Base-by-base conservation (phyloP, 805 yeast species). In the Komagataella mondaviorum region DNA sequence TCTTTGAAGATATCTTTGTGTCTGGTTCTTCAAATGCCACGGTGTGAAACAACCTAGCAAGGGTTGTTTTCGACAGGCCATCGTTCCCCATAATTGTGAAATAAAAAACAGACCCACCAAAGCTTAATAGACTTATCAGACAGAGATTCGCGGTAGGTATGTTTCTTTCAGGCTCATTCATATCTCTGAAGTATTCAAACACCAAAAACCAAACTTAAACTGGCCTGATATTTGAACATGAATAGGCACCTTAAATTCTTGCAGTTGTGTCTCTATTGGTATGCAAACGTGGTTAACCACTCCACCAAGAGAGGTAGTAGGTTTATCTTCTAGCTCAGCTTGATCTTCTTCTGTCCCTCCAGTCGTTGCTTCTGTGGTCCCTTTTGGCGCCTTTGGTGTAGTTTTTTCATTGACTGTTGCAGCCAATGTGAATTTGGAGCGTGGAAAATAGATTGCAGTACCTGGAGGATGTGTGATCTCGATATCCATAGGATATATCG, bases 11-110 rank as follows among this genome's bases (percentile, higher is more conserved):
- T 46, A 80, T 73, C 18, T 73, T 64, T 0, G 83, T 76, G 23
- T 71, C 65, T 1, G 63, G 61, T 46, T 71, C 65, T 49, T 71
- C 68, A 59, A 79, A 80, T 2, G 80, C 69, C 3, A 72, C 70
- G 3, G 75, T 76, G 47, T 76, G 75, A 55, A 80, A 75, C 5
- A 79, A 60, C 10, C 83, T 57, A 0, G 82, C 80, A 3, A 79
- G 65, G 0, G 82, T 72, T 14, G 61, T 57, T 1, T 55, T 52
- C 12, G 47, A 23, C 7, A 45, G 24, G n/a, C 24, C 23, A 20
- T 45, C 18, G n/a, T 23, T 22, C 44, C 17, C 18, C 16, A 17
- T 17, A 10, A 12, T 22, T 30, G 22, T 20, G 22, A 45, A 16
- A 14, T 18, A 17, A 24, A 12, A 46, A 3, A 20, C 48, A 46